Percentiles rank a stretch among this genome's conserved stretches.
Conservation (phyloP, 148 eudicot genomes). For the Cornus kousa region DNA sequence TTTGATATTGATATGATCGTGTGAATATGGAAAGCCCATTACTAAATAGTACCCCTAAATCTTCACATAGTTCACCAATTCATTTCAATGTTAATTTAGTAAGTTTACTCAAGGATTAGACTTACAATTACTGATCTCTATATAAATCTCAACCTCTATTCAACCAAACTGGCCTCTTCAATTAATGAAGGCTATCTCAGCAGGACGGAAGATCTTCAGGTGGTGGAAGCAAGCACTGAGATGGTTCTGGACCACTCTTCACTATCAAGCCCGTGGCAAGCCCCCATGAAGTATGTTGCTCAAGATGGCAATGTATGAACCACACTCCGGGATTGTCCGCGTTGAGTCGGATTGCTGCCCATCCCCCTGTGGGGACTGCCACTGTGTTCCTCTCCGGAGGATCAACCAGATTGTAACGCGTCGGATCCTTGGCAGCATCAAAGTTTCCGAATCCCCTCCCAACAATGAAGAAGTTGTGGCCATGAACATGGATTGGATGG, state of each 20-base stretch:
- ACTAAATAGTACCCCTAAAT: too few relatives aligned
- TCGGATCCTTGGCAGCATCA: slow-evolving; percentile 21
- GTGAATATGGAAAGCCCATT: too few relatives aligned
- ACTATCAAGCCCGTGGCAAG: slow-evolving; percentile 36
- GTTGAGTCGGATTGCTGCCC: slow-evolving; percentile 36
- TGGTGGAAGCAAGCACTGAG: slow-evolving; percentile 32
- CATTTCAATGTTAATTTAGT: too few relatives aligned
- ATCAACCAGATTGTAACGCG: slow-evolving; percentile 26
- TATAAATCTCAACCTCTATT: neutral
- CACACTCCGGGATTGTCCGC: slow-evolving; percentile 44
- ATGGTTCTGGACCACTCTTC: slow-evolving; percentile 18
- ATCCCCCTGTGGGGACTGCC: slow-evolving; percentile 40
- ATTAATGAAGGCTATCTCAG: slow-evolving; percentile 9
- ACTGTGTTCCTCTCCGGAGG: slow-evolving; percentile 47
- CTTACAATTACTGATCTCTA: neutral
- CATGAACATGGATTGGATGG: slow-evolving; percentile 37
- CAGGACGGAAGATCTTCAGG: slow-evolving; percentile 35
- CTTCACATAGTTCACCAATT: too few relatives aligned
- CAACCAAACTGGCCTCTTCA: neutral
- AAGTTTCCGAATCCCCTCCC: slow-evolving; percentile 38
- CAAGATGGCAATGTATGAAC: slow-evolving; percentile 43
- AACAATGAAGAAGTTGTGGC: slow-evolving; percentile 39
- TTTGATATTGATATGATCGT: too few relatives aligned
- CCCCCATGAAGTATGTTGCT: slow-evolving; percentile 43
- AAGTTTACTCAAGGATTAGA: neutral